Percentiles rank a stretch among this genome's conserved stretches.
Evolutionary conservation across 164 flowering plant genomes (phyloP).

Genomic region (Kalanchoe fedtschenkoi): DNA sequence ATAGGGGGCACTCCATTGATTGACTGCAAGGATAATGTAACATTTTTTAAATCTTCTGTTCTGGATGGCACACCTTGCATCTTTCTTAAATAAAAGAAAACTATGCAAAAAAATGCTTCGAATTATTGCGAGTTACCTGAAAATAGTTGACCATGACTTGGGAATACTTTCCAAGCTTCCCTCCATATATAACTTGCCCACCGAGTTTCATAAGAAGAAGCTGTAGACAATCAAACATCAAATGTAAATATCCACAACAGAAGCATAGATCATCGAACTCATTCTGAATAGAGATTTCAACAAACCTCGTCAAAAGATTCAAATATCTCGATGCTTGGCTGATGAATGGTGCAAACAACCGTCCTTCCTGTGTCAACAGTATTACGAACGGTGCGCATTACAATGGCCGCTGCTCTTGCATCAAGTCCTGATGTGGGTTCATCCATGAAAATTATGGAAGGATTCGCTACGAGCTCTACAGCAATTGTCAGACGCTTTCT

Average conservation of each 20-base stretch:
- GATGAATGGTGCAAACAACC: constrained; percentile 96
- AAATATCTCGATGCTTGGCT: constrained; percentile 89
- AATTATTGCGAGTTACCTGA: constrained; percentile 33
- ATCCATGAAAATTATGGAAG: constrained; percentile 94
- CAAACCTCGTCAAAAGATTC: constrained; percentile 97
- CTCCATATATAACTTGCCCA: constrained; percentile 83
- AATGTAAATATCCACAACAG: background rate
- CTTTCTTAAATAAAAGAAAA: background rate
- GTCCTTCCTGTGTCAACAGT: constrained; percentile 96
- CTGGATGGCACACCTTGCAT: background rate
- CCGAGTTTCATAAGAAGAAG: constrained; percentile 93
- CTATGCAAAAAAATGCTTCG: background rate
- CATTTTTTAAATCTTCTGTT: no score
- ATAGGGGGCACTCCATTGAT: constrained; percentile 52
- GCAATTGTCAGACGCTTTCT: constrained; percentile 92
- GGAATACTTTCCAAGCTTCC: constrained; percentile 67
- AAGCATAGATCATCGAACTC: background rate
- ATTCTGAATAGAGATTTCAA: background rate
- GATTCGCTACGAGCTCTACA: constrained; percentile 96
- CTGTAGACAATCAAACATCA: constrained; percentile 18
- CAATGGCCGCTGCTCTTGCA: constrained; percentile 97
- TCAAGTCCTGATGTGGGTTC: constrained; percentile 98
- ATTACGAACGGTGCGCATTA: constrained; percentile 91
- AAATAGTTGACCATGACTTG: constrained; percentile 66
- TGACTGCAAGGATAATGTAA: constrained; percentile 25